Evolutionary conservation across 2,329 filamentous ascomycete species (phyloP).

Genomic region (Neurospora sp.): DNA sequence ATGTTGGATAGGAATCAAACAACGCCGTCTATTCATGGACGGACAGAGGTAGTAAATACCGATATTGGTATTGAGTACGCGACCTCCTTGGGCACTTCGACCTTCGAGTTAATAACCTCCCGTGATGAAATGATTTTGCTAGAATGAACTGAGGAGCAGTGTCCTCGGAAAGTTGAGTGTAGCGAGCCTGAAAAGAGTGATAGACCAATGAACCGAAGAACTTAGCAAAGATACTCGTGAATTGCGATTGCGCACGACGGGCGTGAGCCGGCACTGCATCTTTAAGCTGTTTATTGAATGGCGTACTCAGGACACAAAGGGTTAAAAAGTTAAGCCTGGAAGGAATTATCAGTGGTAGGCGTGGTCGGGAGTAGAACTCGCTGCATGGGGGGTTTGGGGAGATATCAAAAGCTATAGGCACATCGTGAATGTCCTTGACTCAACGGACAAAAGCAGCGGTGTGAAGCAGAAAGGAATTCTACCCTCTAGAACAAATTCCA

Average conservation of each 20-base stretch:
- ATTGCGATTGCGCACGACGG: not conserved
- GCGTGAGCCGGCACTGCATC: too few species aligned
- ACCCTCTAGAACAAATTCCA: not conserved
- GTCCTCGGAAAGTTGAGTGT: not conserved
- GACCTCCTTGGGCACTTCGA: not conserved
- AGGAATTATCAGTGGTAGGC: too few species aligned
- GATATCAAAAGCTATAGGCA: not conserved
- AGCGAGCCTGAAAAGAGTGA: not conserved
- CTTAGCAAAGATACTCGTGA: not conserved
- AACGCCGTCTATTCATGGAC: not conserved
- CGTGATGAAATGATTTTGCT: not conserved
- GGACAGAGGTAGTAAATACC: not conserved
- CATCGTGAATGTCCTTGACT: not conserved
- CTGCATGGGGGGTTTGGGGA: not conserved
- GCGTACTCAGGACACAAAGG: not conserved
- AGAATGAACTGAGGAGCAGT: not conserved
- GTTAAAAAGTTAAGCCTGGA: not conserved
- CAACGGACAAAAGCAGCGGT: not conserved
- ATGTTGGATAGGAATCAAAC: not conserved
- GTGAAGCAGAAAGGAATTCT: not conserved
- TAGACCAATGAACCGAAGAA: not conserved
- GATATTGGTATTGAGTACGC: not conserved
- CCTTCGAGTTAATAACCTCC: not conserved
- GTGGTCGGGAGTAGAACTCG: too few species aligned
- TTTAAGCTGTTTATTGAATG: not conserved